These are phyloP conservation scores for Globisporangium spiculum DNA, from an alignment of 352 stramenopile genomes.

Conservation along the genomic window DNA sequence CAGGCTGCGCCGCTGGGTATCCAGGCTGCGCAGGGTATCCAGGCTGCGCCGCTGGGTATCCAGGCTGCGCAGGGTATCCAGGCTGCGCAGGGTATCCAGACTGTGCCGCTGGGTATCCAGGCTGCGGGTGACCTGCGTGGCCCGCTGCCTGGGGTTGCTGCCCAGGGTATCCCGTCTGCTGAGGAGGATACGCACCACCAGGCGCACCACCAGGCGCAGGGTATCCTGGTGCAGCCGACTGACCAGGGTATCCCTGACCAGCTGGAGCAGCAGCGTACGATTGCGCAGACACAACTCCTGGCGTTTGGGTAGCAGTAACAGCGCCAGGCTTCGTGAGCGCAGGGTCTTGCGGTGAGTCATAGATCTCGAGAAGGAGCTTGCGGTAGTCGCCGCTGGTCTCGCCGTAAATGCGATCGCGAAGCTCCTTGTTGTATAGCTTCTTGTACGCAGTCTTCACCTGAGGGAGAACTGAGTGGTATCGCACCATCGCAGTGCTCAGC, in stretches of 20 bases:
- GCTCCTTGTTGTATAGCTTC: constrained; percentile 49
- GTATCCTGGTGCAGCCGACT: constrained; percentile 4
- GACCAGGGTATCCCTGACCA: constrained; percentile 14
- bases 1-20: constrained; percentile 17
- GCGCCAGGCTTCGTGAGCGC: constrained; percentile 11
- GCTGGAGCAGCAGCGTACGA: constrained; percentile 15
- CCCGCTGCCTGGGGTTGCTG: constrained; percentile 8
- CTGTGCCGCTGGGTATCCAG: constrained; percentile 25
- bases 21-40: constrained; percentile 23
- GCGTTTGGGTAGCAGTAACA: constrained; percentile 5
- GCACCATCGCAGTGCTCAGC: constrained; percentile 54
- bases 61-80: constrained; percentile 20
- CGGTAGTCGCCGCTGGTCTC: constrained; percentile 66
- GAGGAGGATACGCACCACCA: constrained; percentile 11
- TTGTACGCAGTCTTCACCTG: constrained; percentile 60
- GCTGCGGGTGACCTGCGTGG: constrained; percentile 18
- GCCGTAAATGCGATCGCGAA: constrained; percentile 54
- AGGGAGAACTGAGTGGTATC: constrained; percentile 53
- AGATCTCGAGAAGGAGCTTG: constrained; percentile 58
- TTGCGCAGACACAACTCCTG: constrained; percentile 16
- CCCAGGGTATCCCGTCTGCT: constrained; percentile 5
- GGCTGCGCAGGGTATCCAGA: constrained; percentile 21
- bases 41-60: constrained; percentile 23
- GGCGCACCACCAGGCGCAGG: background rate
- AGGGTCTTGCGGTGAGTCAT: constrained; percentile 61